These are phyloP conservation scores for Eucalyptus sp. DNA, from an alignment of 345 rosid species.

Conservation along the genomic window DNA sequence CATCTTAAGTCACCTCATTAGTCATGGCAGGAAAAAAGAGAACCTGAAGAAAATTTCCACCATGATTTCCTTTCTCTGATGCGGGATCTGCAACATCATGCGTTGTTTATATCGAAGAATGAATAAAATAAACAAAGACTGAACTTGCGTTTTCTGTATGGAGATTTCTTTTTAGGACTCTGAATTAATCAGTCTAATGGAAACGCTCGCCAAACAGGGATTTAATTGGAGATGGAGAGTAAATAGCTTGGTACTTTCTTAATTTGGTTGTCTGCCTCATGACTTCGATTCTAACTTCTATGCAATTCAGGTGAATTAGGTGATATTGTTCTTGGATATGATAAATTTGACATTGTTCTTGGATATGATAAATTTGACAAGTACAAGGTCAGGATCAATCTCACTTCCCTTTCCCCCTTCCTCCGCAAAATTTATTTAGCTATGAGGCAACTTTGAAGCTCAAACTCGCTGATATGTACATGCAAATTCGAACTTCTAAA, in stretches of 20 bases:
- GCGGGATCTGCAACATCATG: neutral
- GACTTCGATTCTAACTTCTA: neutral
- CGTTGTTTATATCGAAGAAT: neutral
- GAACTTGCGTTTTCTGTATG: neutral
- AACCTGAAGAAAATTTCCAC: neutral
- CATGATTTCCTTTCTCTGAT: neutral
- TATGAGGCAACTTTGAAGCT: neutral
- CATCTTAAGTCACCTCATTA: neutral
- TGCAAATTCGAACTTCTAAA: neutral
- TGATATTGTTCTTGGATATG: conserved; percentile 49
- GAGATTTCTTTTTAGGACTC: neutral
- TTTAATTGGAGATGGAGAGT: neutral
- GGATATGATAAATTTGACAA: conserved; percentile 25
- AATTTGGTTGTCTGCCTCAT: neutral
- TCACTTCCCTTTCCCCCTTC: neutral
- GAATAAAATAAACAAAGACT: neutral
- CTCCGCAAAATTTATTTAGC: too few species aligned
- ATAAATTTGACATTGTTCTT: conserved; percentile 46
- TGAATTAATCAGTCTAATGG: neutral
- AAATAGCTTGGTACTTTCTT: neutral
- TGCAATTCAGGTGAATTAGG: conserved; percentile 23
- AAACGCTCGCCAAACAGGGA: neutral
- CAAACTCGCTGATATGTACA: neutral
- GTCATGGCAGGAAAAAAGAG: neutral
- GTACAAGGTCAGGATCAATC: conserved; percentile 21